Evolutionary conservation across 352 stramenopile genomes (phyloP), one percentile per base, ranked within the genome.

Genomic region (Globisporangium rhizosaccharum): DNA sequence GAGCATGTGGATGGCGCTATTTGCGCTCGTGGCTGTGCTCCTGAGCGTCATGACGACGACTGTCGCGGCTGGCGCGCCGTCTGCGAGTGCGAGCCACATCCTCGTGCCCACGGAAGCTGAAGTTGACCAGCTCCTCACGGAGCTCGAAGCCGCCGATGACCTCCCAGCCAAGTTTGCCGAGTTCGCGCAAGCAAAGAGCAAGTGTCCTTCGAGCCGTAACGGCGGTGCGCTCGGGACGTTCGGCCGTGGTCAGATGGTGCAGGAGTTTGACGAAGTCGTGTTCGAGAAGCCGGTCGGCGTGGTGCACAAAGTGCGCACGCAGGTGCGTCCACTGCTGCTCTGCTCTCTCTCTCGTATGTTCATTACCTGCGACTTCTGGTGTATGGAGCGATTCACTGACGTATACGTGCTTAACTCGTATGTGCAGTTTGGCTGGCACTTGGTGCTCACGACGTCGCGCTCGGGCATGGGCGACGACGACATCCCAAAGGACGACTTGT

Each of bases 71-170:
- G 62, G 9, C 0, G 72, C 71, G 30, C 73, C 73, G 4, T 71
- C 53, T n/a, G 78, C 80, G n/a, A 75, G 79, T 41, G 80, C 80
- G 45, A 90, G 80, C 62, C 83, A 92, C 69, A 90, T 92, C 63
- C 67, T 92, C 49, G 76, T 92, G 41, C 63, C 73, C 45, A 85
- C 74, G 2, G 79, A 92, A 63, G 56, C 62, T 26, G 70, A 88
- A 51, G 68, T 68, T 45, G 80, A 89, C 63, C 67, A 79, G 18
- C 71, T 90, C 52, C 55, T 73, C 48, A 53, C 58, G 56, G 62
- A 88, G 49, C 56, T 90, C 57, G 52, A 79, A 45, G 50, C 54
- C 33, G 71, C 76, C 5, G 66, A 78, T 57, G 71, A 90, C 46
- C 68, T 88, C 20, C 49, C 70, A 45, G 64, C 53, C 36, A 61